Conservation (phyloP, 1,284 basidiomycete genomes). For the Binderoboletus segoi region DNA sequence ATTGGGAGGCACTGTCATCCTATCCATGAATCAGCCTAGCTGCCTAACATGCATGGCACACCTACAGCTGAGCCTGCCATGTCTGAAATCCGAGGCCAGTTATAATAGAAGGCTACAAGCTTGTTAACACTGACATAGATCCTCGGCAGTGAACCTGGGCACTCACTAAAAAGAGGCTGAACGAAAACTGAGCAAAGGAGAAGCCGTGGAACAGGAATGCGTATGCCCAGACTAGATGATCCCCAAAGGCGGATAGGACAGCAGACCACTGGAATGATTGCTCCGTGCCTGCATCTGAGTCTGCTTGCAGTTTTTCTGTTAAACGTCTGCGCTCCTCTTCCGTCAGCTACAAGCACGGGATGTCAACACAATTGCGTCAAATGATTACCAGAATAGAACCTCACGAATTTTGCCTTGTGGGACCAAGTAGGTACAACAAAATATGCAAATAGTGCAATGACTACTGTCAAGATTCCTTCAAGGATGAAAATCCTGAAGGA, state of each 20-base stretch:
- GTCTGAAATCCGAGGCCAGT: conserved; percentile 55
- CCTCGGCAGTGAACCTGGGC: conserved; percentile 10
- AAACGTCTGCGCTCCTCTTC: conserved; percentile 51
- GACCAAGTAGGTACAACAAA: conserved; percentile 62
- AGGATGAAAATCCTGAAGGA: conserved; percentile 59
- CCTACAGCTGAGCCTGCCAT: conserved; percentile 63
- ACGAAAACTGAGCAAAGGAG: conserved; percentile 57
- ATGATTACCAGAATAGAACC: conserved; percentile 16
- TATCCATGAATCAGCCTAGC: conserved; percentile 20
- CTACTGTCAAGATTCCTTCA: conserved; percentile 57
- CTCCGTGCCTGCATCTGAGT: conserved; percentile 55
- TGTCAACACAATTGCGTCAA: not conserved
- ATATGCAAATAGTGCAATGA: conserved; percentile 51
- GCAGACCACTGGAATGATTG: conserved; percentile 55
- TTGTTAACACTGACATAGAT: not conserved
- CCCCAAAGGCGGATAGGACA: conserved; percentile 55
- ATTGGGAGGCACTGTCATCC: conserved; percentile 64
- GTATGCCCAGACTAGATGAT: conserved; percentile 67
- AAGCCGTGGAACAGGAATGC: conserved; percentile 68
- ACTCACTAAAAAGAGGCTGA: conserved; percentile 56
- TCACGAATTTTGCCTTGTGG: conserved; percentile 55
- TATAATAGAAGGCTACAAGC: conserved; percentile 59
- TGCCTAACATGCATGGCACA: not conserved
- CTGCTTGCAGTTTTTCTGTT: conserved; percentile 48
- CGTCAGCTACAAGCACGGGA: conserved; percentile 45